Conservation (phyloP, 352 stramenopile species). For the Phytophthora pinifolia region DNA sequence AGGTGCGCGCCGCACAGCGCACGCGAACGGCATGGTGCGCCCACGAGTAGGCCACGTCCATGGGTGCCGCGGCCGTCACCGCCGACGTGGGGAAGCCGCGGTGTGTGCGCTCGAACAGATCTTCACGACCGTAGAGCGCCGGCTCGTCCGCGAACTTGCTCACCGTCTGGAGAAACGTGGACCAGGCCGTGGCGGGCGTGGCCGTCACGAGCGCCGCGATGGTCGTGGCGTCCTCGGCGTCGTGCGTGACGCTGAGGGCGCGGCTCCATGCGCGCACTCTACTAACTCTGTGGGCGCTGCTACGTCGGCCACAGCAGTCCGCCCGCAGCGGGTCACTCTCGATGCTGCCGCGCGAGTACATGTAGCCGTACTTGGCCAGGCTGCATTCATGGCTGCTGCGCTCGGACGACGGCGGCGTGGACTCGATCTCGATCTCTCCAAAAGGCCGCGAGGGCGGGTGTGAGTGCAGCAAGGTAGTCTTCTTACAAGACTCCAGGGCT, state of each 20-base stretch:
- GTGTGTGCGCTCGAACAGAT: background rate
- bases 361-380: constrained; percentile 33
- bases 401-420: constrained; percentile 8
- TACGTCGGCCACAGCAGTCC: constrained; percentile 7
- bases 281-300: constrained; percentile 11
- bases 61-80: background rate
- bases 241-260: constrained; percentile 28
- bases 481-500: constrained; percentile 4
- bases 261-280: constrained; percentile 25
- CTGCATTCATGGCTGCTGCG: background rate
- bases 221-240: constrained; percentile 13
- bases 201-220: constrained; percentile 24
- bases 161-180: constrained; percentile 35
- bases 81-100: constrained; percentile 3
- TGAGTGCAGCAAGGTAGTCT: background rate
- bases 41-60: constrained; percentile 29
- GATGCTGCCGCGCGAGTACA: constrained; percentile 38
- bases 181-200: constrained; percentile 26
- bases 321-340: constrained; percentile 10
- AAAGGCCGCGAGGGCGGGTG: constrained; percentile 15
- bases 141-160: constrained; percentile 15
- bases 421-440: constrained; percentile 33
- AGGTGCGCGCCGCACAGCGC: constrained; percentile 40
- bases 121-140: constrained; percentile 28
- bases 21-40: constrained; percentile 31